Base-by-base conservation (phyloP, 768 basidiomycete species). In the Boletus fagicola region DNA sequence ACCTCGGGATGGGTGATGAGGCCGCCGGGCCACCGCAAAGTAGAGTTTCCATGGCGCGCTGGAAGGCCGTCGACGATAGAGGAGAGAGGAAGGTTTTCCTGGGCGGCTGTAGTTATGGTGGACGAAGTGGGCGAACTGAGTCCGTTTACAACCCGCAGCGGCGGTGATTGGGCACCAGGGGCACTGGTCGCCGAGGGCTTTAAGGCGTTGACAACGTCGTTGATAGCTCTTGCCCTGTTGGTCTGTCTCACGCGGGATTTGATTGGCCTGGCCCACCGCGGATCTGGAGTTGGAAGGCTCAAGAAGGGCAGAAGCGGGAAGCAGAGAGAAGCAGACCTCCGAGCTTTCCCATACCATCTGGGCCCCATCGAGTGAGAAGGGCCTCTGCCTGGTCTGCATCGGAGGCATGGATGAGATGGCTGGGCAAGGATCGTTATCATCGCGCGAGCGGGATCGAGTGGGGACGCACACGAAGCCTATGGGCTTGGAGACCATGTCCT, bases 331-430 rank as follows among this genome's bases (percentile, higher is more conserved):
- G 58, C 84, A 75, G 66, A 92, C 92, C 88, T 76, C 88, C 91
- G 50, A 94, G 76, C 74, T 95, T 94, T 57, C 92, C 92, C 71
- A 92, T 74, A 40, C 92, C 87, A 74, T 95, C 93, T 45, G 89
- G 88, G 38, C 89, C 88, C 92, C 94, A 94, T 54, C 92, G 83
- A 62, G 83, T 86, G 49, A 95, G 85, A 58, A 95, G 79, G 26
- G 89, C 92, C 71, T 91, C 90, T 35, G 90, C 83, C 69, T 95
- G 90, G 74, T 90, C 90, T 13, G 88, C 90, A 74, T 94, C 90
- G 56, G 90, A 93, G 31, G 94, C 92, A 75, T 95, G 93, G 11
- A 94, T 86, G 61, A 93, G 80, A 76, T 96, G 93, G 52, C 92
- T 94, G 68, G 51, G 63, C 47, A 56, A 59, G 58, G 59, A 53